These are phyloP conservation scores for Asterella californica DNA, from an alignment of 225 moss, liverwort and hornwort species.

Conservation along the genomic window DNA sequence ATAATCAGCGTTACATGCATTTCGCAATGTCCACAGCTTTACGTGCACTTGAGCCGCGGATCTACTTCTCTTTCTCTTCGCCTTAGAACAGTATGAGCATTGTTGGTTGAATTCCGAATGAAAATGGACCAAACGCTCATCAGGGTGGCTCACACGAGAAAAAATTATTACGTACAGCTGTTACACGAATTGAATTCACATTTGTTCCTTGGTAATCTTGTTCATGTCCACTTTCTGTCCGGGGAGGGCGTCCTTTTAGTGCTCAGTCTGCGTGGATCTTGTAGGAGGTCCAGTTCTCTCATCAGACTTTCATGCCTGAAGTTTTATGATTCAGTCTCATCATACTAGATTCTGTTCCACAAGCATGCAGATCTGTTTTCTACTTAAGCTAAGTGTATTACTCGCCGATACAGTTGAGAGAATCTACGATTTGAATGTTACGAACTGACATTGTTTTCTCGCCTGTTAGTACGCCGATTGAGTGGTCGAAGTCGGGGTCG, in stretches of 20 bases:
- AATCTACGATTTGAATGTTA: background rate
- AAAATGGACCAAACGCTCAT: too few species aligned
- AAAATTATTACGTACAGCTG: too few species aligned
- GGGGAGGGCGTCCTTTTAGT: background rate
- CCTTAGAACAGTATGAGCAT: too few species aligned
- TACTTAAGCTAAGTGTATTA: too few species aligned
- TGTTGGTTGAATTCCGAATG: too few species aligned
- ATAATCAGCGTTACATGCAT: background rate
- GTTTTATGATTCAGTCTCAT: too few species aligned
- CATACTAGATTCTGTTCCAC: background rate
- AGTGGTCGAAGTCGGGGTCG: slow-evolving; percentile 11
- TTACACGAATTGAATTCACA: too few species aligned
- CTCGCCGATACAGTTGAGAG: background rate
- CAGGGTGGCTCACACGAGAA: too few species aligned
- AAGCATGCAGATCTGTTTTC: too few species aligned
- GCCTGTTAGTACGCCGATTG: slow-evolving; percentile 21
- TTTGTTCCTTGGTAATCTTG: background rate
- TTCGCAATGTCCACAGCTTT: too few species aligned
- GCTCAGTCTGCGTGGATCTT: background rate
- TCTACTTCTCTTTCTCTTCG: too few species aligned
- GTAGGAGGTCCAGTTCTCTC: background rate
- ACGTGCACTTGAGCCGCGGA: background rate
- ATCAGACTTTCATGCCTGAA: too few species aligned
- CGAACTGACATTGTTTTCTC: background rate
- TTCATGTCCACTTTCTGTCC: background rate